phyloP scores from a whole-genome alignment of 306 rosid genomes.

The Glycine latifolia region DNA sequence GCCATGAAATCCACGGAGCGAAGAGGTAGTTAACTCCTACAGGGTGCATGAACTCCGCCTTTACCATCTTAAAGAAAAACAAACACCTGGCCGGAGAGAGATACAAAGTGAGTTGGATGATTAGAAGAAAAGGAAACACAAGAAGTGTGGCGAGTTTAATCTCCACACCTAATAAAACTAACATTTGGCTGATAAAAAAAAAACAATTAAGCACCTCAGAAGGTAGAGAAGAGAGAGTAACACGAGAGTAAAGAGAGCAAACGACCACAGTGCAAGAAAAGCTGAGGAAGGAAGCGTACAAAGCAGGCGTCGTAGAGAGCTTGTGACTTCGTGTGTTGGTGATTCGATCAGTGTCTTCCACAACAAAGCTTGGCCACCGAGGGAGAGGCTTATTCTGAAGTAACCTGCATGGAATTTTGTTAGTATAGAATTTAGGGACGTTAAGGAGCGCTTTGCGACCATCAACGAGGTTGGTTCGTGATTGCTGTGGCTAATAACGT shows the following conservation, averaged over 20 bases:
- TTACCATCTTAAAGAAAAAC: slow-evolving; percentile 63
- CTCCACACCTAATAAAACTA: too few species aligned
- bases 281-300: slow-evolving; percentile 45
- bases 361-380: slow-evolving; percentile 65
- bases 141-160: too few species aligned
- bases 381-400: slow-evolving; percentile 70
- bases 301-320: slow-evolving; percentile 2
- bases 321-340: too few species aligned
- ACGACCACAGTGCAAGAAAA: slow-evolving; percentile 54
- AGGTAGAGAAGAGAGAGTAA: slow-evolving; percentile 64
- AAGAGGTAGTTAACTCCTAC: slow-evolving; percentile 70
- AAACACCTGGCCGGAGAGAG: not conserved
- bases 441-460: too few species aligned
- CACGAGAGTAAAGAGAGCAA: slow-evolving; percentile 46
- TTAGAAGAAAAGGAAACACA: too few species aligned
- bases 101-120: too few species aligned
- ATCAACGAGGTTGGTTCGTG: slow-evolving; percentile 24
- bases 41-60: slow-evolving; percentile 65
- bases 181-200: too few species aligned
- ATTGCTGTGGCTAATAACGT: not conserved
- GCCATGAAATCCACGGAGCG: slow-evolving; percentile 73
- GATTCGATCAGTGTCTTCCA: slow-evolving; percentile 54
- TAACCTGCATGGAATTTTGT: slow-evolving; percentile 69
- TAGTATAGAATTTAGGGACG: slow-evolving; percentile 26
- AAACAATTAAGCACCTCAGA: slow-evolving; percentile 45